These are phyloP conservation scores for Xerocomellus amylosporus DNA, from an alignment of 768 basidiomycete species.

Conservation along the genomic window DNA sequence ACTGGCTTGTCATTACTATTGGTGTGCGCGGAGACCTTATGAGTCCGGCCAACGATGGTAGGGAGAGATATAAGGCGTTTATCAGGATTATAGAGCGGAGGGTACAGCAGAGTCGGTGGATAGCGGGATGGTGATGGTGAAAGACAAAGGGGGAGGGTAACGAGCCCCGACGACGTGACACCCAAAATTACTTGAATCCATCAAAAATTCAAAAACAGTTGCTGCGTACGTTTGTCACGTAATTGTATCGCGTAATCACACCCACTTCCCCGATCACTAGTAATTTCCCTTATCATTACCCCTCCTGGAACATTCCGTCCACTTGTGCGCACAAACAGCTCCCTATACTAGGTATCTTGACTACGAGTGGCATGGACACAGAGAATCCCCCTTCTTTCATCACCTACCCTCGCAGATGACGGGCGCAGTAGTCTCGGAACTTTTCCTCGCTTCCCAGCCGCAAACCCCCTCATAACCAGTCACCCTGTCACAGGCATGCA, in stretches of 20 bases:
- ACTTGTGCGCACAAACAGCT: neutral
- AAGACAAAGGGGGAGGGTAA: constrained; percentile 27
- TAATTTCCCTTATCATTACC: constrained; percentile 8
- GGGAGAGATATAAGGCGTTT: constrained; percentile 8
- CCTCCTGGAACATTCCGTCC: neutral
- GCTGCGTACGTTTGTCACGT: constrained; percentile 31
- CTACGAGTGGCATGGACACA: neutral
- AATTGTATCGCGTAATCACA: constrained; percentile 26
- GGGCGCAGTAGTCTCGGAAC: constrained; percentile 1
- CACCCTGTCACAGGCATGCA: neutral
- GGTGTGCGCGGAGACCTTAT: constrained; percentile 3
- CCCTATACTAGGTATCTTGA: neutral
- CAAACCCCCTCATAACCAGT: neutral
- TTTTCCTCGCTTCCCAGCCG: constrained; percentile 6
- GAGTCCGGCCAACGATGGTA: constrained; percentile 32
- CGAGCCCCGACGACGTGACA: constrained; percentile 27
- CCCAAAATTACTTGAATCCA: constrained; percentile 30
- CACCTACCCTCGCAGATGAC: neutral
- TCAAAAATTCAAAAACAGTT: constrained; percentile 35
- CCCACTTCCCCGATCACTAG: constrained; percentile 24
- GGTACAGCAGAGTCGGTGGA: constrained; percentile 11
- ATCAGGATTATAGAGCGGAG: constrained; percentile 15
- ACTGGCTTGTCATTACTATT: constrained; percentile 21
- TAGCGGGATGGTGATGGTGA: constrained; percentile 28
- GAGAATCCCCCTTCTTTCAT: too few species aligned